Percentiles rank a stretch among this genome's conserved stretches.
These are phyloP conservation scores for Tetracladium maxilliforme DNA, from an alignment of 2,329 filamentous ascomycete species.

Conservation along the genomic window DNA sequence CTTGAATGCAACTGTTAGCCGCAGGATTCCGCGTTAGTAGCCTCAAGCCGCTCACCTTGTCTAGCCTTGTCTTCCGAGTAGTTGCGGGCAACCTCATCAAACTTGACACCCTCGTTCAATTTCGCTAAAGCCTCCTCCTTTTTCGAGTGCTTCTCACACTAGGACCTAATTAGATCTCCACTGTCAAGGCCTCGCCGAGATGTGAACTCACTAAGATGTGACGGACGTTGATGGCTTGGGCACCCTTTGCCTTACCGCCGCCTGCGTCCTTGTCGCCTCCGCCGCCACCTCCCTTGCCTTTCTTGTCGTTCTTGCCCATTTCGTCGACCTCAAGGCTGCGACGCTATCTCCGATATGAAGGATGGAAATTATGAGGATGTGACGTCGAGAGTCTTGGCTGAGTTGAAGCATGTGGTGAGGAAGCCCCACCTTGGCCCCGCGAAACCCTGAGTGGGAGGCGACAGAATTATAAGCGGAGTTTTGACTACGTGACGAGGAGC, in stretches of 20 bases:
- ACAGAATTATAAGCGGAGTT: no score
- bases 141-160: slow-evolving; percentile 64
- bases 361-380: no score
- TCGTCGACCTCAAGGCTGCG: slow-evolving; percentile 8
- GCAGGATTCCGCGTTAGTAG: slow-evolving; percentile 1
- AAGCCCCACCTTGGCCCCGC: no score
- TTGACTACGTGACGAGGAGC: no score
- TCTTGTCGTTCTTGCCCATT: slow-evolving; percentile 12
- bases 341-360: no score
- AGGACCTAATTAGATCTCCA: slow-evolving; percentile 1
- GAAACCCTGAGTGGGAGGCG: no score
- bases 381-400: no score
- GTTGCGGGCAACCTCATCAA: slow-evolving; percentile 59
- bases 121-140: slow-evolving; percentile 64
- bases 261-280: slow-evolving; percentile 18
- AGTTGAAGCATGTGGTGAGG: no score
- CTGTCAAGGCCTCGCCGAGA: slow-evolving; percentile 2
- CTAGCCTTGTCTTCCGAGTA: slow-evolving; percentile 68
- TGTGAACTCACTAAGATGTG: slow-evolving; percentile 35
- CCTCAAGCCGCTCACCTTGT: slow-evolving; percentile 28
- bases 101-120: slow-evolving; percentile 50
- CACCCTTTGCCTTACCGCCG: slow-evolving; percentile 36
- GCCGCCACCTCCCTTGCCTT: slow-evolving; percentile 20
- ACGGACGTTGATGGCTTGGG: slow-evolving; percentile 57
- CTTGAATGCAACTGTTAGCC: slow-evolving; percentile 19